phyloP scores from a whole-genome alignment of 176 grass and related monocot genomes.

The Oryza rufipogon region DNA sequence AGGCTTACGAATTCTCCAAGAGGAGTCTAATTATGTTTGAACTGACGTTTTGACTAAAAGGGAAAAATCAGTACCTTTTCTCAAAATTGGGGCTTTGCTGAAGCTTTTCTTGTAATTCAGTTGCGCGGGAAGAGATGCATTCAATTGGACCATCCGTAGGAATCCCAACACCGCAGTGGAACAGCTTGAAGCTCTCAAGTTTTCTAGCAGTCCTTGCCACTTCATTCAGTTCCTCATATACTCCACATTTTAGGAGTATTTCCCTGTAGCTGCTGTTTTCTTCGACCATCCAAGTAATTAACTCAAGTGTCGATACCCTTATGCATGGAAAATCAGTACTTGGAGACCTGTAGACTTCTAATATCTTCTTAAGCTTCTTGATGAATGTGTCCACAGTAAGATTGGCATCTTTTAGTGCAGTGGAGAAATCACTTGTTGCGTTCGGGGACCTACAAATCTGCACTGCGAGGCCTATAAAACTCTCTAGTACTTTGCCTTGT shows the following conservation, averaged over 20 bases:
- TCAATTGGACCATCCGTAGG: neutral
- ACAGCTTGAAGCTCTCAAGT: constrained; percentile 35
- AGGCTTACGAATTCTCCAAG: neutral
- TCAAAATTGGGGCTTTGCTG: constrained; percentile 20
- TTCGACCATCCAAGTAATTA: constrained; percentile 34
- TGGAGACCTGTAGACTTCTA: constrained; percentile 25
- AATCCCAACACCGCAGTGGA: constrained; percentile 8
- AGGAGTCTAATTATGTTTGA: neutral
- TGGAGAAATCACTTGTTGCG: neutral
- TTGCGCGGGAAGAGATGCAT: constrained; percentile 12
- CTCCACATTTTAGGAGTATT: constrained; percentile 30
- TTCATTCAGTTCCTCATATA: constrained; percentile 34
- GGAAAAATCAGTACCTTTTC: neutral
- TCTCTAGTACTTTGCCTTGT: constrained; percentile 32
- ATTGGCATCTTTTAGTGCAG: neutral
- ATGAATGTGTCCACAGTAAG: neutral
- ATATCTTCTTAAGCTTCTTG: constrained; percentile 33
- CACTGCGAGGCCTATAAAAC: constrained; percentile 30
- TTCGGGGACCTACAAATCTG: constrained; percentile 6
- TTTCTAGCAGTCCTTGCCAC: constrained; percentile 23
- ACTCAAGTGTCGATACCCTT: constrained; percentile 36
- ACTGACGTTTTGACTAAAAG: neutral
- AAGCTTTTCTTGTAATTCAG: neutral
- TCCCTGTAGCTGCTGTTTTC: neutral
- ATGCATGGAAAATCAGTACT: constrained; percentile 36